Evolutionary conservation across 768 basidiomycete species (phyloP), one percentile per base, ranked within the genome.

Genomic region (Tremella mesenterica): DNA sequence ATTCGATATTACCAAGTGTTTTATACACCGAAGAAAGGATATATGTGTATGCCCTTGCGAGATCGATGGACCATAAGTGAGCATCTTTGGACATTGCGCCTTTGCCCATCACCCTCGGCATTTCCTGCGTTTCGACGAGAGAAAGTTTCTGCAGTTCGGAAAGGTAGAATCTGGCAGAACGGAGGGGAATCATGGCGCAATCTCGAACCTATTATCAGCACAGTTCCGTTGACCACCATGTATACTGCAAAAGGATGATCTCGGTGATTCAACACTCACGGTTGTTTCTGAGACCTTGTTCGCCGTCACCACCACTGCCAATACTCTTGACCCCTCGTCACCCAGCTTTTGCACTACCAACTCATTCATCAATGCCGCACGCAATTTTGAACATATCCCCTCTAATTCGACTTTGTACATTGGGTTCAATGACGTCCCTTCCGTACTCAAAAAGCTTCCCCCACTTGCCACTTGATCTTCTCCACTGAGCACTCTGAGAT

Each of bases 241-340:
- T 20, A 43, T n/a, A 8, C 18, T 20, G 18, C 18, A 16, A 34
- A 52, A 21, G 9, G 30, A 18, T 53, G 36, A 45, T 30, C 39
- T 30, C 28, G 33, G 29, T 9, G 41, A 36, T 10, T 9, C 12
- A 34, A 27, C 59, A 72, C 80, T 55, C 50, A 88, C 92, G 74
- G 90, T 88, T 69, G 92, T 90, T 74, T 95, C 93, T 59, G 91
- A 88, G 79, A 91, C 84, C 73, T 95, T 95, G 5, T 88, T 90
- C 4, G 83, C 83, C 53, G 85, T 82, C 50, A 87, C 68, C 29
- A 96, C 73, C 21, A 93, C 75, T 43, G 85, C 80, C 50, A 96
- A 71, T 41, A 96, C 84, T 50, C 92, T 79, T 4, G 92, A 83
- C 23, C 85, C 90, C 34, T 85, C 83, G 14, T 81, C 77, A 5